A percentile compares a stretch with the other conserved stretches of the same genome.
Conservation (phyloP, 108 stramenopile genomes). For the Seminavis robusta region DNA sequence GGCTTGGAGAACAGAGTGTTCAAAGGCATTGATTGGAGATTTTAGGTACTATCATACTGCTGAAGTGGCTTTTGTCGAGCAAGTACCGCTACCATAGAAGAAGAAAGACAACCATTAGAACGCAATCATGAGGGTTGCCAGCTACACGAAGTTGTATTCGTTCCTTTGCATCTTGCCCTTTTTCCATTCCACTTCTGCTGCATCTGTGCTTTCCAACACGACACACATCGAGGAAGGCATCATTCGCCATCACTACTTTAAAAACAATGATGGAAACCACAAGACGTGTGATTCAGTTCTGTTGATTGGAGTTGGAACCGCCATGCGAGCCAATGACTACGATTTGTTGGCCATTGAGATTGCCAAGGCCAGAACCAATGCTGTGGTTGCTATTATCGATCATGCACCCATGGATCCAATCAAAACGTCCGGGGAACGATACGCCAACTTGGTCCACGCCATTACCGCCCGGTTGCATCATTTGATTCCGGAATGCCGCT, state of each 20-base stretch:
- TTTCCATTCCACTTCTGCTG: too few relatives aligned
- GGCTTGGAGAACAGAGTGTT: too few relatives aligned
- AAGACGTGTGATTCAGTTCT: constrained; percentile 7
- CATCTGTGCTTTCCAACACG: too few relatives aligned
- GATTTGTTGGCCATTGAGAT: constrained; percentile 2
- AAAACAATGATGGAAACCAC: not conserved
- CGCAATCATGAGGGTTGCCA: too few relatives aligned
- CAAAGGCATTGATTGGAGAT: too few relatives aligned
- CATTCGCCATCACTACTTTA: constrained; percentile 10
- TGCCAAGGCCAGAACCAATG: not conserved
- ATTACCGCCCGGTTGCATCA: not conserved
- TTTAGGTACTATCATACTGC: too few relatives aligned
- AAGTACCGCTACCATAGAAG: too few relatives aligned
- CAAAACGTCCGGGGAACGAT: constrained; percentile 7
- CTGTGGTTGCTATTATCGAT: constrained; percentile 4
- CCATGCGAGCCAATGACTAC: constrained; percentile 16
- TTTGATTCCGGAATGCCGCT: constrained; percentile 2
- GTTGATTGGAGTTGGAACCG: constrained; percentile 17
- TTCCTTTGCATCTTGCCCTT: too few relatives aligned
- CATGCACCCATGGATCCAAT: not conserved
- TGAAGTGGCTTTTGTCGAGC: too few relatives aligned
- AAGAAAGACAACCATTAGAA: too few relatives aligned
- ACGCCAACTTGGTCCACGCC: not conserved
- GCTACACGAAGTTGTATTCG: too few relatives aligned
- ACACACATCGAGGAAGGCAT: too few relatives aligned